A percentile compares a stretch with the other conserved stretches of the same genome.
Conservation (phyloP, 345 rosid species). For the Camelina sativa region DNA sequence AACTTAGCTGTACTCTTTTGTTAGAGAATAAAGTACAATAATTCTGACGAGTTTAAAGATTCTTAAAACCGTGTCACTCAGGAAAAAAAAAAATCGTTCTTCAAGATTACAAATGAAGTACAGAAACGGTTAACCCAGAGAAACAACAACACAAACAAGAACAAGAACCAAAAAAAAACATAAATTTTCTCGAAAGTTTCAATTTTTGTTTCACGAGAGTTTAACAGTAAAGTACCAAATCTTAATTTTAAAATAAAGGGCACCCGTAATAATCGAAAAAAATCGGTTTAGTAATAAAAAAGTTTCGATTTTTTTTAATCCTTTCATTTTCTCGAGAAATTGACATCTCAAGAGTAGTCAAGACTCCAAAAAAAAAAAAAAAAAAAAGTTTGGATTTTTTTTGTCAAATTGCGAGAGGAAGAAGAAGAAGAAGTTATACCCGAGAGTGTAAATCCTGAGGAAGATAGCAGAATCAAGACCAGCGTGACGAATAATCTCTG, state of each 20-base stretch:
- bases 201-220: slow-evolving; percentile 24
- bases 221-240: slow-evolving; percentile 9
- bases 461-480: slow-evolving; percentile 96
- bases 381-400: not conserved
- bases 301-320: slow-evolving; percentile 5
- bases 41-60: slow-evolving; percentile 9
- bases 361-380: not conserved
- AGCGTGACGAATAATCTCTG: slow-evolving; percentile 81
- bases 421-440: slow-evolving; percentile 51
- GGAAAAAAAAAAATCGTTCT: slow-evolving; percentile 13
- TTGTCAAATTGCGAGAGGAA: not conserved
- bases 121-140: slow-evolving; percentile 17
- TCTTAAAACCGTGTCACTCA: slow-evolving; percentile 17
- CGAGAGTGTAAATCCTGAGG: slow-evolving; percentile 87
- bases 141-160: not conserved
- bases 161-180: not conserved
- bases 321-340: slow-evolving; percentile 27
- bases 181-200: not conserved
- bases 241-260: not conserved
- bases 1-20: slow-evolving; percentile 22
- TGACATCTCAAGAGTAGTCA: slow-evolving; percentile 3
- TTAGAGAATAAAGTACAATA: slow-evolving; percentile 27
- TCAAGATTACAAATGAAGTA: slow-evolving; percentile 24
- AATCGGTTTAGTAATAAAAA: slow-evolving; percentile 14
- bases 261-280: slow-evolving; percentile 4